phyloP scores from a whole-genome alignment of 192 early-diverging fungal species.

The Coemansia sp. region DNA sequence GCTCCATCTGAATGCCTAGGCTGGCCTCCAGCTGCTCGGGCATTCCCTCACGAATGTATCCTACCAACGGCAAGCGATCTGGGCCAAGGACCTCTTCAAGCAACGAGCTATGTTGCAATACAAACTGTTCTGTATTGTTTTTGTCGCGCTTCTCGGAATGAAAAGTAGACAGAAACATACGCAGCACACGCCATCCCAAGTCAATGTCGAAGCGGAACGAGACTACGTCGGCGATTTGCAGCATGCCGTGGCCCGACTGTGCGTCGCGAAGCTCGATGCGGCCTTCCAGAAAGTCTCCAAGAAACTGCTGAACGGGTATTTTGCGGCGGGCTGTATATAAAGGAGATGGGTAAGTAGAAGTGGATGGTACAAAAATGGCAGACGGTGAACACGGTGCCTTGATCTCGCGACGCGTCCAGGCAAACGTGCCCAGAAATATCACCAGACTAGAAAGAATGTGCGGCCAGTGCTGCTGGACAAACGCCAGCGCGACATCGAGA shows the following conservation, averaged over 20 bases:
- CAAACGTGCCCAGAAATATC: conserved; percentile 25
- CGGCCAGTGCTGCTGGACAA: conserved; percentile 25
- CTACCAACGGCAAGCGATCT: conserved; percentile 45
- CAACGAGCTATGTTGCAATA: conserved; percentile 41
- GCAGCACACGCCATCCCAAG: conserved; percentile 29
- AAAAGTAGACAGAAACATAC: conserved; percentile 15
- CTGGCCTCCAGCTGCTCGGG: conserved; percentile 31
- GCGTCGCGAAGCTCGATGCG: conserved; percentile 52
- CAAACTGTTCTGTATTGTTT: conserved; percentile 23
- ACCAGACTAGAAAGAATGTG: conserved; percentile 15
- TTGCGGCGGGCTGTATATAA: conserved; percentile 41
- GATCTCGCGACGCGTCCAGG: conserved; percentile 25
- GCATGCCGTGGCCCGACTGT: conserved; percentile 47
- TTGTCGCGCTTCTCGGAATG: conserved; percentile 31
- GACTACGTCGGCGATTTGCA: conserved; percentile 29
- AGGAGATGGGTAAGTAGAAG: conserved; percentile 48
- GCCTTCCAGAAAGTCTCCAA: conserved; percentile 45
- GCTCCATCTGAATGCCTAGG: conserved; percentile 35
- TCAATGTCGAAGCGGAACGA: conserved; percentile 31
- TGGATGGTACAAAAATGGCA: conserved; percentile 46
- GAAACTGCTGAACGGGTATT: conserved; percentile 36
- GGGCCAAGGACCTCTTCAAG: conserved; percentile 48
- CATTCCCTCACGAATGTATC: conserved; percentile 46
- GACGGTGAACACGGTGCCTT: conserved; percentile 32
- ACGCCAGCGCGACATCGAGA: conserved; percentile 3